Conservation (phyloP, 768 basidiomycete species). For the Boletus sensibilis region DNA sequence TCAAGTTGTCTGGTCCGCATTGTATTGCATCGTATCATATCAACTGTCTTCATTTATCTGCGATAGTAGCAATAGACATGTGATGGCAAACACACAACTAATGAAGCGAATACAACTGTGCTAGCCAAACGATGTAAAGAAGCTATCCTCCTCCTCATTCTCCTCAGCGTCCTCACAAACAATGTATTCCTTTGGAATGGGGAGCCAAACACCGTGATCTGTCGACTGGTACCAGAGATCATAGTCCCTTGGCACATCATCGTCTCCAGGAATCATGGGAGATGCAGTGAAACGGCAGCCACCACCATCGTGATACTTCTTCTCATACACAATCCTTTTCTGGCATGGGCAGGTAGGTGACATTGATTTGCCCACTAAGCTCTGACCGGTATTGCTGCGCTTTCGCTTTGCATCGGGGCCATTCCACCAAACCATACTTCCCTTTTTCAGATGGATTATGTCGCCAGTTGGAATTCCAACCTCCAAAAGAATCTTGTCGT, state of each 20-base stretch:
- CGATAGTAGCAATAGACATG: too few relatives aligned
- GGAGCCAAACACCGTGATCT: neutral
- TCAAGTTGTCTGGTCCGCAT: too few relatives aligned
- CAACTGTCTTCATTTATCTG: too few relatives aligned
- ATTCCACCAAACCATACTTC: too few relatives aligned
- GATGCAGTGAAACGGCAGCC: neutral
- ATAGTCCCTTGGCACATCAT: neutral
- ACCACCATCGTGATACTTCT: neutral
- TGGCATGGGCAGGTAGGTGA: neutral
- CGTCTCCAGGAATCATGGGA: neutral
- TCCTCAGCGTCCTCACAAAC: neutral
- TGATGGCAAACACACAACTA: too few relatives aligned
- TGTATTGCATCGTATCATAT: too few relatives aligned
- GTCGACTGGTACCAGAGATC: neutral
- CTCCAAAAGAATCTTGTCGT: neutral
- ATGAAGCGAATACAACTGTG: too few relatives aligned
- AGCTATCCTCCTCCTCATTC: neutral
- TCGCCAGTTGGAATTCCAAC: too few relatives aligned
- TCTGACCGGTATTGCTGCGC: neutral
- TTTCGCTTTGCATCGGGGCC: neutral
- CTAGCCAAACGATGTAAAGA: too few relatives aligned
- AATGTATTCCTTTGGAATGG: neutral
- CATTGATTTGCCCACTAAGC: neutral
- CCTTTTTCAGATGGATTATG: too few relatives aligned
- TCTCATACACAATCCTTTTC: neutral